These are phyloP conservation scores for Crithidia sp. DNA, from an alignment of 208 protist species.

Conservation along the genomic window DNA sequence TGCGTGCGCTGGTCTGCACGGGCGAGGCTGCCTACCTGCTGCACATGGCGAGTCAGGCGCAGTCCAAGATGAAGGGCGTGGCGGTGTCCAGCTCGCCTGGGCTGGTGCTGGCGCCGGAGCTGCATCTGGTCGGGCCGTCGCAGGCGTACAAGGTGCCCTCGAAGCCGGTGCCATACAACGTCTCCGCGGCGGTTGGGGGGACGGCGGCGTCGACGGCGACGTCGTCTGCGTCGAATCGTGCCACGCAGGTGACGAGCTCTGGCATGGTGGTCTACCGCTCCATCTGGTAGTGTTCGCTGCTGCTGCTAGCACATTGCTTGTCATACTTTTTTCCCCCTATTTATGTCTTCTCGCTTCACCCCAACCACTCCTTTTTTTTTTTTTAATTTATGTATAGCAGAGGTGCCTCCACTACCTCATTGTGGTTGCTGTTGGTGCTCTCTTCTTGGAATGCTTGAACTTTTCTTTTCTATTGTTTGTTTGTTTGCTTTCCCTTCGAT, in stretches of 20 bases:
- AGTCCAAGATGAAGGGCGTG: slow-evolving; percentile 57
- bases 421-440: background rate
- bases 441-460: too few species aligned
- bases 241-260: slow-evolving; percentile 61
- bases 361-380: background rate
- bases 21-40: slow-evolving; percentile 79
- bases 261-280: slow-evolving; percentile 78
- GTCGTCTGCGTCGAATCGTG: slow-evolving; percentile 19
- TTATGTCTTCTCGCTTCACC: too few species aligned
- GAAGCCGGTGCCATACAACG: slow-evolving; percentile 75
- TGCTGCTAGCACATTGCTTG: background rate
- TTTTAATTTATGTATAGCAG: background rate
- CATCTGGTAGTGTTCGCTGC: background rate
- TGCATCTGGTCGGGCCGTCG: slow-evolving; percentile 57
- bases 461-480: slow-evolving; percentile 1
- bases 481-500: too few species aligned
- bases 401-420: background rate
- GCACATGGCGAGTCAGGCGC: slow-evolving; percentile 62
- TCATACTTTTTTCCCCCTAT: background rate
- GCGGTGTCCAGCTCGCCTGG: slow-evolving; percentile 58
- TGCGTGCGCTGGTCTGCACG: slow-evolving; percentile 79
- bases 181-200: slow-evolving; percentile 7
- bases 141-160: slow-evolving; percentile 58
- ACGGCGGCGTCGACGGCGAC: slow-evolving; percentile 7
- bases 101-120: slow-evolving; percentile 72